Evolutionary conservation across 73 alveolate species (phyloP).

Genomic region (Tetrahymena borealis): DNA sequence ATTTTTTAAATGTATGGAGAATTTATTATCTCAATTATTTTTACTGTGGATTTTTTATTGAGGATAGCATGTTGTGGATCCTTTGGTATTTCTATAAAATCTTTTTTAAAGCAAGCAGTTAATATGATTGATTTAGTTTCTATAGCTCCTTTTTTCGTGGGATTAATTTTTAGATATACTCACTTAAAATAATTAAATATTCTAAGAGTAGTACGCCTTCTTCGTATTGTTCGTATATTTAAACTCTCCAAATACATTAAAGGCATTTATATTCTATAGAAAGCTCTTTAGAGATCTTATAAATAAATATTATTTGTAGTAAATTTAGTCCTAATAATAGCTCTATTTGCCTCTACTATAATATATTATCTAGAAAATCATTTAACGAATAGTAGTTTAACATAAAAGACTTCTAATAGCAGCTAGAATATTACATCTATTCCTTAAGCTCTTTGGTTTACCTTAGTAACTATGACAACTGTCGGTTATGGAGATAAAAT

Average conservation of each 20-base stretch:
- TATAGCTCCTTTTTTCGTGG: neutral
- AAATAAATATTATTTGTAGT: neutral
- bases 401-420: neutral
- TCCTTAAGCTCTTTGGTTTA: constrained; percentile 27
- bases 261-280: neutral
- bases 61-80: neutral
- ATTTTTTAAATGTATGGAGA: neutral
- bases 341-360: constrained; percentile 7
- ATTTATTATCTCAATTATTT: neutral
- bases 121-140: neutral
- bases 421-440: constrained; percentile 3
- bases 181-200: neutral
- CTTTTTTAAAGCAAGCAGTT: neutral
- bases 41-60: neutral
- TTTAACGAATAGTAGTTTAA: neutral
- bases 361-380: constrained; percentile 27
- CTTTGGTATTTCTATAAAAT: neutral
- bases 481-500: constrained; percentile 46
- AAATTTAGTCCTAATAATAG: constrained; percentile 1
- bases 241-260: neutral
- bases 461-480: constrained; percentile 33
- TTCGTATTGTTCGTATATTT: neutral
- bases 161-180: neutral
- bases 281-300: neutral
- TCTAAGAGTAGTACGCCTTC: neutral